Evolutionary conservation across 2,329 filamentous ascomycete genomes (phyloP).

Genomic region (Aspergillus pseudonomiae): DNA sequence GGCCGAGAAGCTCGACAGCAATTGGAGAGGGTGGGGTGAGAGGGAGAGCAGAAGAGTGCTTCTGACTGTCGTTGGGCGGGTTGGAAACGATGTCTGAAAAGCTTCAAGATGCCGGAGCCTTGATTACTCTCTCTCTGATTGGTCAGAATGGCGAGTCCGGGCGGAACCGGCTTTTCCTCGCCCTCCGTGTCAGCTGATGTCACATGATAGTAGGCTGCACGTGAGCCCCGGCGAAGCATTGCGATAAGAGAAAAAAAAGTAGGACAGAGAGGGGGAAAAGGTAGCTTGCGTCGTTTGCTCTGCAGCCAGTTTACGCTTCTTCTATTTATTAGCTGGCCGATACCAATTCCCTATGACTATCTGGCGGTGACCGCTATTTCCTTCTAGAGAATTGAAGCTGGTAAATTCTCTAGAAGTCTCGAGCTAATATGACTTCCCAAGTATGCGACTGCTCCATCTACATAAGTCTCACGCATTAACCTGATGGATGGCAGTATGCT

Average conservation of each 20-base stretch:
- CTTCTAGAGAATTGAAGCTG: constrained; percentile 71
- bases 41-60: constrained; percentile 30
- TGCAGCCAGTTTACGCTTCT: not conserved
- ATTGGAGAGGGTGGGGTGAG: constrained; percentile 35
- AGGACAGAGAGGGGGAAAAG: not conserved
- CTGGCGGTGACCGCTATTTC: constrained; percentile 67
- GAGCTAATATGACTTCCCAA: constrained; percentile 54
- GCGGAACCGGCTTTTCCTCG: constrained; percentile 39
- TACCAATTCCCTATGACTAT: constrained; percentile 31
- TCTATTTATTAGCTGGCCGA: not conserved
- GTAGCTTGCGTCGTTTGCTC: not conserved
- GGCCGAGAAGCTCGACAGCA: constrained; percentile 43
- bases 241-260: constrained; percentile 15
- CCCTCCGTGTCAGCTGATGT: constrained; percentile 29
- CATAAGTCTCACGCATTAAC: constrained; percentile 29
- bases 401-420: constrained; percentile 73
- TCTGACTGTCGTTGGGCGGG: constrained; percentile 33
- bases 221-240: constrained; percentile 18
- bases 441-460: constrained; percentile 47
- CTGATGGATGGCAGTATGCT: constrained; percentile 57
- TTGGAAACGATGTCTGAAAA: constrained; percentile 42
- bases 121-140: constrained; percentile 45
- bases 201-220: constrained; percentile 24
- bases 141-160: constrained; percentile 41
- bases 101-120: constrained; percentile 45